Evolutionary conservation across 2,329 filamentous ascomycete genomes (phyloP), one percentile per base, ranked within the genome.

Genomic region (Scedosporium boydii): DNA sequence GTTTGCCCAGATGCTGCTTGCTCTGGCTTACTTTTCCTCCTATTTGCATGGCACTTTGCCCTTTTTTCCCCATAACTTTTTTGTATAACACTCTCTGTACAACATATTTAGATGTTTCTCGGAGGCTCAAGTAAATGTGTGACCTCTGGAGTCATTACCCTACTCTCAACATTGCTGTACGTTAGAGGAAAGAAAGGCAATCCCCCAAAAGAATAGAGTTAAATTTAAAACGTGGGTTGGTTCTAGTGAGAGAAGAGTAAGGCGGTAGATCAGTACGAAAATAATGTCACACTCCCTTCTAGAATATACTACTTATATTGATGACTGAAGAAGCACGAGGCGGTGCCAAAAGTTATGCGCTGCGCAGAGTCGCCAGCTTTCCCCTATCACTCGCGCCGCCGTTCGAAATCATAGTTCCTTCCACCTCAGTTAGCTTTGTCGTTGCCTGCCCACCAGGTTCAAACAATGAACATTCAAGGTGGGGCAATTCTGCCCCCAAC

Each of bases 61-160:
- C 14, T 46, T 59, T 23, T 21, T 26, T 27, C 26, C 9, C 34
- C n/a, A 38, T 16, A 29, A 9, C 48, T 29, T 21, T 60, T 51
- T 44, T 60, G 59, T 60, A 60, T 60, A 60, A 46, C 48, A 60
- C 21, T 23, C 51, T 55, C 51, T 55, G 51, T 42, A 53, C 58
- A 23, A 44, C 58, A 18, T 59, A 44, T 41, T 34, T 51, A 60
- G 42, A 53, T 60, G 34, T 44, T 14, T 59, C 27, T 16, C 59
- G 21, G 16, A 38, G 59, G 59, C 26, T n/a, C 56, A 41, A 42
- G 38, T 41, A 21, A 41, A 42, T 21, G 26, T 5, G 56, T 38
- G 46, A 29, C 42, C 59, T 46, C 23, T 34, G 6, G 59, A 42
- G 46, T 34, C 18, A 55, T 23, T 14, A 51, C 59, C 59, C 59